Evolutionary conservation across 495 filamentous ascomycete genomes (phyloP).

Genomic region (Daldinia childiae): DNA sequence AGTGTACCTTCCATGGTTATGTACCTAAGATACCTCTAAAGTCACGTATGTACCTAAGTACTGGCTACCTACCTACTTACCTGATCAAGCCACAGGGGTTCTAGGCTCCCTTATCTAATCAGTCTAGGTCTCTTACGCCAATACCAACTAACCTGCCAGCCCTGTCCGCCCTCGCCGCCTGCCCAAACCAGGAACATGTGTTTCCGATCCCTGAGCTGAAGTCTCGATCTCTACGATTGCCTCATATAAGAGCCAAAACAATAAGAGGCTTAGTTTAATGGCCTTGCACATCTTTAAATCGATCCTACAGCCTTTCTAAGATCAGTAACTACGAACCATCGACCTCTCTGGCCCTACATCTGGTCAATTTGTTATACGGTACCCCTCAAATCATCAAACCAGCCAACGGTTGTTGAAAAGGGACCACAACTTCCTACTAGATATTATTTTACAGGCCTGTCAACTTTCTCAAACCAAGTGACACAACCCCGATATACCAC

Average conservation of each 20-base stretch:
- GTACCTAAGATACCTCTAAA: too few species aligned
- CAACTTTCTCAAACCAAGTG: background rate
- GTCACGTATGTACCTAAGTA: background rate
- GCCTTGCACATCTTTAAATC: conserved; percentile 16
- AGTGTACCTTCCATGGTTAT: background rate
- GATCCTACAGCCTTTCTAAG: conserved; percentile 34
- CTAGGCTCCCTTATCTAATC: conserved; percentile 8
- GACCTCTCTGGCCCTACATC: conserved; percentile 23
- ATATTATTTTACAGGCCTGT: conserved; percentile 6
- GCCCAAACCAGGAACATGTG: conserved; percentile 23
- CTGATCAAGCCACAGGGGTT: background rate
- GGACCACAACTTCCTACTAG: conserved; percentile 15
- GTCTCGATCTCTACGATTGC: conserved; percentile 40
- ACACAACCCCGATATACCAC: background rate
- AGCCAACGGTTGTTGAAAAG: conserved; percentile 18
- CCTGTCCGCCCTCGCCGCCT: conserved; percentile 3
- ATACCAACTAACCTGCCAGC: background rate
- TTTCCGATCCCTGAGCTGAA: conserved; percentile 43
- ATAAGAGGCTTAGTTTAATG: conserved; percentile 19
- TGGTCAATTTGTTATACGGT: conserved; percentile 29
- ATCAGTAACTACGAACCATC: conserved; percentile 24
- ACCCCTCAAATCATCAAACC: conserved; percentile 27
- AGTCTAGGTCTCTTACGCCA: background rate
- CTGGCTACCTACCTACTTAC: background rate
- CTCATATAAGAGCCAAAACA: conserved; percentile 23